phyloP scores from a whole-genome alignment of 345 rosid species.

The Populus nigra region DNA sequence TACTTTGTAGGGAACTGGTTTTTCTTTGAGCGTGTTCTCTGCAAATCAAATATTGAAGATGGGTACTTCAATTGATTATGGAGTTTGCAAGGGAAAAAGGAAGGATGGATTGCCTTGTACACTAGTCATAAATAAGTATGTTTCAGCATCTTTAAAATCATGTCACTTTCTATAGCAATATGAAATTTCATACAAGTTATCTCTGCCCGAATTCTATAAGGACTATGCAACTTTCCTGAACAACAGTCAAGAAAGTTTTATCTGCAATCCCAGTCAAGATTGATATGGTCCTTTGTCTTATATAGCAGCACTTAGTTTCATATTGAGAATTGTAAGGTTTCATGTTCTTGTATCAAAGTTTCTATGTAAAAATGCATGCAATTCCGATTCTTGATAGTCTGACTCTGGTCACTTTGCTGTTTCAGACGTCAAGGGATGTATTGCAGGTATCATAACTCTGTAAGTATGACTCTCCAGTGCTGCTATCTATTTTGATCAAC shows the following conservation, averaged over 20 bases:
- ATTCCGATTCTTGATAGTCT: conserved; percentile 5
- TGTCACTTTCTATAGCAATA: not conserved
- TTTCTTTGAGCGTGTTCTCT: conserved; percentile 66
- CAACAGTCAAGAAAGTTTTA: not conserved
- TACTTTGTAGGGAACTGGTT: conserved; percentile 56
- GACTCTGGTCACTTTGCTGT: conserved; percentile 18
- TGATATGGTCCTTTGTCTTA: conserved; percentile 3
- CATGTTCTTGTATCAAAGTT: not conserved
- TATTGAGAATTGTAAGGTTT: not conserved
- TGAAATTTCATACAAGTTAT: not conserved
- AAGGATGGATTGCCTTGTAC: conserved; percentile 78
- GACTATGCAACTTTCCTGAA: not conserved
- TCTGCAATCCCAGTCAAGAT: not conserved
- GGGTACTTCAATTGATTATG: conserved; percentile 79
- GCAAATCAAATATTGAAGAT: conserved; percentile 68
- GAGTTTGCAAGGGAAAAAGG: conserved; percentile 77
- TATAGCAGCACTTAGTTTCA: not conserved
- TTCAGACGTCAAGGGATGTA: conserved; percentile 68
- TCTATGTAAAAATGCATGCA: not conserved
- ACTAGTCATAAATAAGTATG: conserved; percentile 68
- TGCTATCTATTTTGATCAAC: conserved; percentile 20
- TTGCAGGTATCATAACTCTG: conserved; percentile 70
- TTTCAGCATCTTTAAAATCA: conserved; percentile 2
- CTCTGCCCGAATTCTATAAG: not conserved
- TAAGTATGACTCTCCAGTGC: conserved; percentile 28